Evolutionary conservation across 1,139 yeast species (phyloP), one percentile per base, ranked within the genome.

Genomic region (Taphrina flavorubra): DNA sequence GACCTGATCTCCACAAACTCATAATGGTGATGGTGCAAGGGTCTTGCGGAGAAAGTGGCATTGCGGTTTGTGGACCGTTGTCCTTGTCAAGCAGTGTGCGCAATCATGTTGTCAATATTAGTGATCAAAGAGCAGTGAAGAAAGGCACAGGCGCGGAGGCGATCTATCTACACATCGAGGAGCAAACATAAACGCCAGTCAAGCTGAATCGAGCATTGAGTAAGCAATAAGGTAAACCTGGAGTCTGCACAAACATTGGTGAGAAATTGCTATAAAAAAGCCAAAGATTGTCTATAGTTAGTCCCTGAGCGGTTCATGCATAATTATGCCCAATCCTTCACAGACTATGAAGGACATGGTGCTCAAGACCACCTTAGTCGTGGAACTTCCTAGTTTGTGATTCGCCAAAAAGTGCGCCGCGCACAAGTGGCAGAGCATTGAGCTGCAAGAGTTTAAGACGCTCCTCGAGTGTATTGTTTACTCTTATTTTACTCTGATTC

Each of bases 401-500:
- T 53, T 70, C 71, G 62, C 99, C 99, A 79, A 92, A 94, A 77
- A 94, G 82, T 76, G 92, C 96, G 73, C 89, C 82, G 81, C 98
- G 88, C 74, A 95, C 88, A 68, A 92, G 96, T 65, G 99, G 99
- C 74, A 95, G 85, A 8, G 97, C 90, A 76, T 87, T 90, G 78
- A 89, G 89, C 61, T 90, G 85, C 76, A 94, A 84, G 72, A 95
- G 82, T 76, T 87, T 85, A 77, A 94, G 85, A 81, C 99, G 90
- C 82, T 92, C 97, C 76, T 91, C 97, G 76, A 95, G 85, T 51
- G 99, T 92, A 82, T 94, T 94, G 80, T 90, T 84, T 70, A 94
- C 91, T 75, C 88, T 92, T 74, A 95, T 92, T 81, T 89, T 91
- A 69, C 96, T 96, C 47, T 85, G 78, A 56, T 84, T 84, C 77